Base-by-base conservation (phyloP, 768 basidiomycete genomes). In the Brasilioporus rufonigricans region DNA sequence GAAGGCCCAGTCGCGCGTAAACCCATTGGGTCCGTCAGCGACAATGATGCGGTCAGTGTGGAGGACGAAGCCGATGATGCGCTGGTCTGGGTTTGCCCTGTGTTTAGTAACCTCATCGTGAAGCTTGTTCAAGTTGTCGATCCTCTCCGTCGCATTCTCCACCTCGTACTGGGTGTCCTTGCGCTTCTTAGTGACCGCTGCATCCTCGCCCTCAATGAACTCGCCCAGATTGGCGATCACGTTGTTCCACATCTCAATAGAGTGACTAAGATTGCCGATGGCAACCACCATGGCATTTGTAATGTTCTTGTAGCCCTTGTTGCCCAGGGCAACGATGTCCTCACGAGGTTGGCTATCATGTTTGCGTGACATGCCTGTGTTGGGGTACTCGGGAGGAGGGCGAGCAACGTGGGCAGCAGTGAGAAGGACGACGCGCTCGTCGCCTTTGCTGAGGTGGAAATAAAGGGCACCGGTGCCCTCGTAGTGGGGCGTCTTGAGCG, bases 401-500 rank as follows among this genome's bases (percentile, higher is more conserved):
- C 39, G 31, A 16, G 39, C 27, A 21, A 47, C 45, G 21, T 47
- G 45, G 45, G 31, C 32, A 19, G 16, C 18, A 18, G 46, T 53
- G 19, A 53, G 53, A 8, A 53, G 39, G 33, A 48, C 18, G 46
- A 29, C 26, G 27, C 38, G 48, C 7, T 49, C 5, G 32, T 31
- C n/a, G 1, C 23, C 24, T 0, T 14, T 18, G 41, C 47, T n/a
- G 18, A 43, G 19, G 9, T 41, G 40, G 40, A 54, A 4, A 26
- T 43, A 54, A 19, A 54, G 16, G 10, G 27, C 47, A 13, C 53
- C 53, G 0, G 53, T 54, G 31, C 46, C 53, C 23, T 54, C 40
- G 13, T n/a, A 48, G 32, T 54, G 13, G 13, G 53, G 33, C 2
- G 23, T 24, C 6, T 21, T 43, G 8, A 48, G 33, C 12, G 53